phyloP scores from a whole-genome alignment of 2,329 filamentous ascomycete species.

The Microcera coccophila region DNA sequence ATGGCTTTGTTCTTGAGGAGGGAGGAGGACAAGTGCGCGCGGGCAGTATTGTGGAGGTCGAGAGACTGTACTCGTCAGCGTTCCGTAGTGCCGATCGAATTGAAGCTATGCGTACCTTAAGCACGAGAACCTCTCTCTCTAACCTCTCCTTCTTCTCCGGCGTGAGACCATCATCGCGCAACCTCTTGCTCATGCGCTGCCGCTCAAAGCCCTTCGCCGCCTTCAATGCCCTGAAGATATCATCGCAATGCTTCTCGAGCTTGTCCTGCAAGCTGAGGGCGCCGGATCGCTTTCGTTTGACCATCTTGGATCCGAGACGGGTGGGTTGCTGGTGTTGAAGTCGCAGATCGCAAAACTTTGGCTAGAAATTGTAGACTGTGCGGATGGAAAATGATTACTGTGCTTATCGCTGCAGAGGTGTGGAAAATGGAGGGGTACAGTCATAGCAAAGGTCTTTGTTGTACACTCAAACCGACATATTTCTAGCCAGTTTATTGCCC shows the following conservation, averaged over 20 bases:
- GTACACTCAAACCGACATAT: too few species aligned
- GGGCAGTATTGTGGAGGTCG: conserved; percentile 55
- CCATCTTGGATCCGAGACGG: conserved; percentile 37
- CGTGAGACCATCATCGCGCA: conserved; percentile 44
- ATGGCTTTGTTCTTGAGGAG: conserved; percentile 52
- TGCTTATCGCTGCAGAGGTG: neutral
- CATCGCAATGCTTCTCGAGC: conserved; percentile 53
- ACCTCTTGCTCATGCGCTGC: conserved; percentile 65
- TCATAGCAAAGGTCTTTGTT: conserved; percentile 11
- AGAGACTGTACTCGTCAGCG: conserved; percentile 41
- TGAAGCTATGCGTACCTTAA: conserved; percentile 42
- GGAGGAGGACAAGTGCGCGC: conserved; percentile 52
- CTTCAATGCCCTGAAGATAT: conserved; percentile 65
- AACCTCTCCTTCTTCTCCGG: conserved; percentile 55
- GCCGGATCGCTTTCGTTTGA: conserved; percentile 53
- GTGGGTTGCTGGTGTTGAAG: conserved; percentile 1
- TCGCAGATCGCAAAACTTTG: conserved; percentile 12
- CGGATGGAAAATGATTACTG: conserved; percentile 1
- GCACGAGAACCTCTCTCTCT: conserved; percentile 55
- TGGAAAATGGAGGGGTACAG: neutral
- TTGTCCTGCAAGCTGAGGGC: conserved; percentile 46
- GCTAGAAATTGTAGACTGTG: conserved; percentile 16
- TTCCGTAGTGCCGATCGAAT: neutral
- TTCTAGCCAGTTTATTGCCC: too few species aligned
- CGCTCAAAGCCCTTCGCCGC: conserved; percentile 71